Evolutionary conservation across 345 rosid species (phyloP).

Genomic region (Corchorus olitorius): DNA sequence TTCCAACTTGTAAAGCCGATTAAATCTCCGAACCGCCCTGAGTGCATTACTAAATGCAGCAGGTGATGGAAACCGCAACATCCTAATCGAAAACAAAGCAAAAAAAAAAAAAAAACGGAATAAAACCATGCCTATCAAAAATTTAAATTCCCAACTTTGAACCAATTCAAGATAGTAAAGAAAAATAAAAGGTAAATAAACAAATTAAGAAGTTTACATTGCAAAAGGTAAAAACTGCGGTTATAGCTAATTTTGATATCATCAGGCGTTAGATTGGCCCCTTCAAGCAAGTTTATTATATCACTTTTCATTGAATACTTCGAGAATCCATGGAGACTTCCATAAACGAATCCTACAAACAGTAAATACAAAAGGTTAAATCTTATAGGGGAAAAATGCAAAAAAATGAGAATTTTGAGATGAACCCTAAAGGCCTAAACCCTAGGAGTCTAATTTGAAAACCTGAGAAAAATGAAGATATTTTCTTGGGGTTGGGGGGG

Average conservation of each 20-base stretch:
- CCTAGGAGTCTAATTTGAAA: slow-evolving; percentile 9
- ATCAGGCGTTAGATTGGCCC: slow-evolving; percentile 48
- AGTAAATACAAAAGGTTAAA: neutral
- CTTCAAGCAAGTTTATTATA: slow-evolving; percentile 60
- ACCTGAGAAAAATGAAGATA: neutral
- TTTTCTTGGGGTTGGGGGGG: neutral
- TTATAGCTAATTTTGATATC: slow-evolving; percentile 64
- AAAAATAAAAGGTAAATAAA: slow-evolving; percentile 14
- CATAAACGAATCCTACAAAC: slow-evolving; percentile 46
- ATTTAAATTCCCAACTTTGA: neutral
- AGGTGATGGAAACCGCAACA: slow-evolving; percentile 56
- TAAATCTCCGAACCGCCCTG: slow-evolving; percentile 43
- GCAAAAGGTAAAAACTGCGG: slow-evolving; percentile 39
- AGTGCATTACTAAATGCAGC: slow-evolving; percentile 42
- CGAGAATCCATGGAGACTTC: slow-evolving; percentile 46
- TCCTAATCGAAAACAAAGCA: slow-evolving; percentile 41
- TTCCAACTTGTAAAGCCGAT: slow-evolving; percentile 56
- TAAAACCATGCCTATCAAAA: neutral
- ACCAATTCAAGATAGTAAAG: neutral
- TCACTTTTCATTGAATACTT: slow-evolving; percentile 63
- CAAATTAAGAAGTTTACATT: slow-evolving; percentile 36
- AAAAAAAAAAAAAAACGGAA: neutral
- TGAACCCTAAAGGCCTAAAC: slow-evolving; percentile 27
- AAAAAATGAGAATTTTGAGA: neutral
- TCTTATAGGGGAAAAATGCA: neutral